Conservation (phyloP, 495 filamentous ascomycete species). For the Monascus purpureus region DNA sequence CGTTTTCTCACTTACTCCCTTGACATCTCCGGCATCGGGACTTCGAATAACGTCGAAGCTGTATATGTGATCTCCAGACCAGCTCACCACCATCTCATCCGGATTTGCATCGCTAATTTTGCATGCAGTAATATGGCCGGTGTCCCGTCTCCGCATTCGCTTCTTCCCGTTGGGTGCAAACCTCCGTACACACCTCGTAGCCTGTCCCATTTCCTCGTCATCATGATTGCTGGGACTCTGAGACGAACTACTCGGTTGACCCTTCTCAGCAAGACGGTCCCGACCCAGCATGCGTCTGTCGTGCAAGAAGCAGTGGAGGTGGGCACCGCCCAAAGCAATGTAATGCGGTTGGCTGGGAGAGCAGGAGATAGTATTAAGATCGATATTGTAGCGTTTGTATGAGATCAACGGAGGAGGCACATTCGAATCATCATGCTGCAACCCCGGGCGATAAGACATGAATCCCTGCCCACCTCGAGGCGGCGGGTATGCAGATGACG, state of each 20-base stretch:
- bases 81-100: constrained; percentile 61
- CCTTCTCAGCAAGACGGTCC: constrained; percentile 39
- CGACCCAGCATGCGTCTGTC: constrained; percentile 62
- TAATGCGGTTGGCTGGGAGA: constrained; percentile 62
- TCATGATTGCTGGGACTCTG: constrained; percentile 25
- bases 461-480: constrained; percentile 37
- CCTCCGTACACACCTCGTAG: constrained; percentile 54
- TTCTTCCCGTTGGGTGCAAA: constrained; percentile 50
- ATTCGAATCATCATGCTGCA: constrained; percentile 39
- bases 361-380: constrained; percentile 65
- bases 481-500: constrained; percentile 48
- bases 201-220: constrained; percentile 45
- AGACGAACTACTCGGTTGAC: constrained; percentile 22
- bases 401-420: constrained; percentile 58
- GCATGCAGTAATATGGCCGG: constrained; percentile 61
- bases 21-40: constrained; percentile 37
- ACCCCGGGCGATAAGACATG: constrained; percentile 25
- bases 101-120: constrained; percentile 69
- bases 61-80: constrained; percentile 65
- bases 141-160: constrained; percentile 37
- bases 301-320: constrained; percentile 63
- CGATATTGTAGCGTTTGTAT: constrained; percentile 50
- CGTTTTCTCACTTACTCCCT: constrained; percentile 5
- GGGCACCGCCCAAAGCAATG: constrained; percentile 59
- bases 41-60: constrained; percentile 56